These are phyloP conservation scores for Symbiodinium pilosum DNA, from an alignment of 73 alveolate species.

Conservation along the genomic window DNA sequence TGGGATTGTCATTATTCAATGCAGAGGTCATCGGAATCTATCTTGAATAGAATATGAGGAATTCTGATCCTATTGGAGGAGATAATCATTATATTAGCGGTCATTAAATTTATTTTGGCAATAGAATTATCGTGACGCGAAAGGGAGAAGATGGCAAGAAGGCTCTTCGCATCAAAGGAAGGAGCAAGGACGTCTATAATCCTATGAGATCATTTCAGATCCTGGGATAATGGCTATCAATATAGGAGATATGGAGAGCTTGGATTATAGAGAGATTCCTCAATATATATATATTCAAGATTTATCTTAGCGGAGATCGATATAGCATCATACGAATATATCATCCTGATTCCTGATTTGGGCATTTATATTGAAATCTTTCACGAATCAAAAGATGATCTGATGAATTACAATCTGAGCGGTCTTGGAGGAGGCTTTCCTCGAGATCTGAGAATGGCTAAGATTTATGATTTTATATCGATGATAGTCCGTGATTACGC, in stretches of 20 bases:
- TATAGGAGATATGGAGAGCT: neutral
- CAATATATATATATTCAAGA: neutral
- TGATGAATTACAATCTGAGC: neutral
- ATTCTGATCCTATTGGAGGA: neutral
- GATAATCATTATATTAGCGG: neutral
- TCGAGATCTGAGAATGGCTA: neutral
- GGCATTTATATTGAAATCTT: neutral
- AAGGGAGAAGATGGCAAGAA: neutral
- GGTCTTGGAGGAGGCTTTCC: neutral
- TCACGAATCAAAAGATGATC: neutral
- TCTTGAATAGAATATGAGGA: neutral
- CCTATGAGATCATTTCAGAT: neutral
- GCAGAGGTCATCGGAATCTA: neutral
- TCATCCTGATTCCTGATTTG: neutral
- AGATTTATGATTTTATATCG: neutral
- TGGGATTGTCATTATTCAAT: neutral
- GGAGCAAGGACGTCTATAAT: neutral
- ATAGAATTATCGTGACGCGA: too few relatives aligned
- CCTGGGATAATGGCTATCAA: neutral
- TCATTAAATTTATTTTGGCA: neutral
- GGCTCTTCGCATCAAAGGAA: neutral
- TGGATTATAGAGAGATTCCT: neutral
- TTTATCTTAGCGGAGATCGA: neutral
- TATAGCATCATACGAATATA: neutral
- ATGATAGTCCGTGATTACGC: neutral